Percentiles rank a stretch among this genome's conserved stretches.
Conservation (phyloP, 768 basidiomycete genomes). For the Pisolithus sp. region DNA sequence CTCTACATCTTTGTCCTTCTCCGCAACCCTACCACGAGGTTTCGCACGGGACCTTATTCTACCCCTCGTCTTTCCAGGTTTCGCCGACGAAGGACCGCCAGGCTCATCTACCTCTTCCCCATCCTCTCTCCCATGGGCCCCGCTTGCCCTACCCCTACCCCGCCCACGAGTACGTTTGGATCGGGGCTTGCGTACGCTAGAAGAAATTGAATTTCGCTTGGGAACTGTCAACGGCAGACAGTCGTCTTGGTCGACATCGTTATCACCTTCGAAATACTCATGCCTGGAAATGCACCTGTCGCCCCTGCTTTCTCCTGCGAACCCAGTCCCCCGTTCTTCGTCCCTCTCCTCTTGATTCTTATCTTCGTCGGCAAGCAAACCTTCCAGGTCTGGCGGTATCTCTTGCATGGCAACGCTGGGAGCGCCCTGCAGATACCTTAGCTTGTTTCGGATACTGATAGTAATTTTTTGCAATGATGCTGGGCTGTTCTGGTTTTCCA, state of each 20-base stretch:
- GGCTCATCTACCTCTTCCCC: conserved; percentile 37
- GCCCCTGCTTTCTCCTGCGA: conserved; percentile 45
- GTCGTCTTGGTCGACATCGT: conserved; percentile 52
- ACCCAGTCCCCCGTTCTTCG: conserved; percentile 55
- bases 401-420: conserved; percentile 97
- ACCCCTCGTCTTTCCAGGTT: conserved; percentile 29
- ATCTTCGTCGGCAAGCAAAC: conserved; percentile 68
- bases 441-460: conserved; percentile 76
- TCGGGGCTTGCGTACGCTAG: conserved; percentile 14
- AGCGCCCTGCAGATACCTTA: conserved; percentile 89
- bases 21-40: conserved; percentile 14
- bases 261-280: conserved; percentile 70
- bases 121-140: conserved; percentile 22
- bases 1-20: conserved; percentile 25
- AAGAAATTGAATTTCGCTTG: conserved; percentile 8
- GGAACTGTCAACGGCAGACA: conserved; percentile 27
- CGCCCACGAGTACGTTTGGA: conserved; percentile 27
- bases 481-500: conserved; percentile 88
- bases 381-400: conserved; percentile 87
- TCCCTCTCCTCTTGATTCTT: conserved; percentile 60
- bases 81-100: conserved; percentile 12
- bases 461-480: conserved; percentile 82
- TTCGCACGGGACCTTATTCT: conserved; percentile 18
- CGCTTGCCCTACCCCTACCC: conserved; percentile 28
- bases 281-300: conserved; percentile 52